Evolutionary conservation across 305 asterid species (phyloP).

Genomic region (Euphrasia arctica): DNA sequence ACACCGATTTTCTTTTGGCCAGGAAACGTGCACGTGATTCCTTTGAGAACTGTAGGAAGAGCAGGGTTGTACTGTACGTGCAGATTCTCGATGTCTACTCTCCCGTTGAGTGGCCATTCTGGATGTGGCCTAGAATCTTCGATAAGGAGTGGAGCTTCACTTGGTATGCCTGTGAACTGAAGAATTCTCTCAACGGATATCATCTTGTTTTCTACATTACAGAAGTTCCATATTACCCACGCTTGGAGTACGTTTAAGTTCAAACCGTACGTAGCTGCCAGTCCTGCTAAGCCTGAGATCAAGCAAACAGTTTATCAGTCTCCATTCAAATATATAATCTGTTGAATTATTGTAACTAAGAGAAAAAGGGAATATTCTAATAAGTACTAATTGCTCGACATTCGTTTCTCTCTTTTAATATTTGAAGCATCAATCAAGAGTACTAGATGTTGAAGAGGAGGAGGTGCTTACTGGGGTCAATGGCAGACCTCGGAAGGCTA

Average conservation of each 20-base stretch:
- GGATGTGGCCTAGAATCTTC: slow-evolving; percentile 47
- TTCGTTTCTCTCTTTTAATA: background rate
- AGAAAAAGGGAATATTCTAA: background rate
- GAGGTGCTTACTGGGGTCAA: slow-evolving; percentile 67
- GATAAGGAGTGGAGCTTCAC: slow-evolving; percentile 67
- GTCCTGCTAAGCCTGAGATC: slow-evolving; percentile 75
- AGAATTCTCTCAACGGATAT: slow-evolving; percentile 77
- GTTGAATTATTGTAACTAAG: background rate
- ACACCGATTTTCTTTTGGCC: slow-evolving; percentile 65
- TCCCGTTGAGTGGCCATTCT: slow-evolving; percentile 64
- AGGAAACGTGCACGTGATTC: slow-evolving; percentile 70
- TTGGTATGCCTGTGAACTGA: slow-evolving; percentile 51
- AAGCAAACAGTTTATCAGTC: slow-evolving; percentile 6
- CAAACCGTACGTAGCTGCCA: slow-evolving; percentile 81
- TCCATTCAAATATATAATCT: background rate
- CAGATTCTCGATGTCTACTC: slow-evolving; percentile 52
- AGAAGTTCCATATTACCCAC: slow-evolving; percentile 91
- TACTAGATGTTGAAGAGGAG: slow-evolving; percentile 1
- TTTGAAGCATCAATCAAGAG: too few relatives aligned
- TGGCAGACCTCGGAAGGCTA: slow-evolving; percentile 65
- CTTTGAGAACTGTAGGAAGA: slow-evolving; percentile 72
- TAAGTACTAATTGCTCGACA: background rate
- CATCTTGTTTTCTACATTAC: slow-evolving; percentile 87
- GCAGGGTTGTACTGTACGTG: slow-evolving; percentile 58
- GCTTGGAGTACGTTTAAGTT: slow-evolving; percentile 82